These are phyloP conservation scores for Tricholoma sp. DNA, from an alignment of 768 basidiomycete species.

Conservation along the genomic window DNA sequence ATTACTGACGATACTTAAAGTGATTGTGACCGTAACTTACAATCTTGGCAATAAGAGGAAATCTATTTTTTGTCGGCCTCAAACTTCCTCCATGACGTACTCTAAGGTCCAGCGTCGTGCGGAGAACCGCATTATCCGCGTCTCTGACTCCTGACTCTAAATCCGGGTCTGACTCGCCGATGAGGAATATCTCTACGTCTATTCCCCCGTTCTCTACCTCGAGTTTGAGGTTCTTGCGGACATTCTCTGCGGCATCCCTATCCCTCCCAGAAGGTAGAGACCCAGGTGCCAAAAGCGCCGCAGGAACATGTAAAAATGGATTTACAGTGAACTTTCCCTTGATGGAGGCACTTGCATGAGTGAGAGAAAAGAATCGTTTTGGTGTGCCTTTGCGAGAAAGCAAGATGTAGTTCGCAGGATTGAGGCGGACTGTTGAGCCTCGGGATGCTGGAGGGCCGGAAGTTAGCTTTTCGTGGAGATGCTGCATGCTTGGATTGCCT, in stretches of 20 bases:
- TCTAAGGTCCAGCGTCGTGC: constrained; percentile 27
- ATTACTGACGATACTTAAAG: too few species aligned
- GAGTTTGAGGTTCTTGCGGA: constrained; percentile 27
- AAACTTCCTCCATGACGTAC: constrained; percentile 18
- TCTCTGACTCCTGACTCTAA: not conserved
- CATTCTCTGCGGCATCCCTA: constrained; percentile 11
- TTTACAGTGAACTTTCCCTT: constrained; percentile 25
- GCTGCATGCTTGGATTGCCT: not conserved
- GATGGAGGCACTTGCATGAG: constrained; percentile 11
- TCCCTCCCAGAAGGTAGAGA: not conserved
- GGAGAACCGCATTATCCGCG: constrained; percentile 3
- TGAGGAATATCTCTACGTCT: constrained; percentile 21
- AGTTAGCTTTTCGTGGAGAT: not conserved
- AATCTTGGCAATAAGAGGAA: constrained; percentile 33
- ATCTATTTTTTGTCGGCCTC: constrained; percentile 14
- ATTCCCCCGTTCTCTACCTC: constrained; percentile 21
- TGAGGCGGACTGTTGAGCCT: not conserved
- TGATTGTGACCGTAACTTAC: constrained; percentile 20
- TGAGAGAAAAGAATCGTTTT: not conserved
- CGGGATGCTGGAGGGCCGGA: not conserved
- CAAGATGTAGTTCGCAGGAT: not conserved
- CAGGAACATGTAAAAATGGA: constrained; percentile 26
- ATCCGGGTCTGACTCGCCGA: constrained; percentile 13
- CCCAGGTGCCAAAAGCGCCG: constrained; percentile 23
- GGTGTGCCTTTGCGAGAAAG: not conserved